Evolutionary conservation across 2,329 filamentous ascomycete genomes (phyloP).

Genomic region (Ophiocordyceps australis): DNA sequence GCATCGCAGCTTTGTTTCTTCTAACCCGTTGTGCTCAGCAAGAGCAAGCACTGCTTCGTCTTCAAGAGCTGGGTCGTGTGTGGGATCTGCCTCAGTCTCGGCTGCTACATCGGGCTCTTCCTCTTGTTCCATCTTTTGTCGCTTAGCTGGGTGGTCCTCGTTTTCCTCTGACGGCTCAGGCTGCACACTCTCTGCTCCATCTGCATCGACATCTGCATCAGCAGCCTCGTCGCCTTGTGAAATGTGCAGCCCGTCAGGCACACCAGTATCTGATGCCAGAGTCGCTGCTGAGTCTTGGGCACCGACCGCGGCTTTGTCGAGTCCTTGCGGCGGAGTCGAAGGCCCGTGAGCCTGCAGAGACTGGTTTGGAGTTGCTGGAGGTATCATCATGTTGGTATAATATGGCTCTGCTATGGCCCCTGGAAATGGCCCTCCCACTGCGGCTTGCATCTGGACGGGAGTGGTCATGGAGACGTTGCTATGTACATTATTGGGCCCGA

Average conservation of each 20-base stretch:
- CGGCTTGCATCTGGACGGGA: background rate
- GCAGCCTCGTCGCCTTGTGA: background rate
- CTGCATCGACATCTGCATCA: conserved; percentile 1
- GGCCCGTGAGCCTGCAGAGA: background rate
- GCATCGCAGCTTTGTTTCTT: too few relatives aligned
- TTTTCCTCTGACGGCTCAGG: conserved; percentile 7
- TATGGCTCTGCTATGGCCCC: conserved; percentile 1
- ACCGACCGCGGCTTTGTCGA: background rate
- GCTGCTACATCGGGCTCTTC: conserved; percentile 3
- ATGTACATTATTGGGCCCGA: conserved; percentile 1
- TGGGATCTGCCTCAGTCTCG: conserved; percentile 6
- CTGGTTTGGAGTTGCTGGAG: background rate
- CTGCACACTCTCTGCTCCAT: conserved; percentile 2
- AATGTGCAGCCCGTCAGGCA: background rate
- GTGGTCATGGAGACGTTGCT: background rate
- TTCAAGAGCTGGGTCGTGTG: conserved; percentile 18
- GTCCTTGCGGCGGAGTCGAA: background rate
- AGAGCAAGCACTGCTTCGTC: conserved; percentile 30
- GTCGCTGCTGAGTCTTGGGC: background rate
- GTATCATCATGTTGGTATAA: too few relatives aligned
- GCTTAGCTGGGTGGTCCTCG: conserved; percentile 20
- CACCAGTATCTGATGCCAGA: background rate
- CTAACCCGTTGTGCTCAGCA: conserved; percentile 21
- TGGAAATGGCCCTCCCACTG: background rate
- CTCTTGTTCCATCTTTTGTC: conserved; percentile 16